phyloP scores from a whole-genome alignment of 306 rosid species.

The Arachis hypogaea region DNA sequence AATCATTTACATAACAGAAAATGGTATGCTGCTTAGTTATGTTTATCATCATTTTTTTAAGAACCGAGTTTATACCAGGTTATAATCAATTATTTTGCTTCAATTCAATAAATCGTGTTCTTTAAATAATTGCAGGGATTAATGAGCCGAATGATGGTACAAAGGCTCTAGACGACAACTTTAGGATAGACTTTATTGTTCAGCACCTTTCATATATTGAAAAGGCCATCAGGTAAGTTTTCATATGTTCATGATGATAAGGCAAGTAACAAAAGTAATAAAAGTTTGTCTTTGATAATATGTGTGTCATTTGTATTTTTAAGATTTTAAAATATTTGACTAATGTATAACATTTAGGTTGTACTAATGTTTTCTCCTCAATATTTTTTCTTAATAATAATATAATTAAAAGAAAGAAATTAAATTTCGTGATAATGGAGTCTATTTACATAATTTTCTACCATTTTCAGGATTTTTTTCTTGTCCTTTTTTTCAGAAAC shows the following conservation, averaged over 20 bases:
- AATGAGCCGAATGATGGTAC: constrained; percentile 42
- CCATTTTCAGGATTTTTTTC: too few relatives aligned
- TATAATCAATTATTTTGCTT: not conserved
- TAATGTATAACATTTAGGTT: too few relatives aligned
- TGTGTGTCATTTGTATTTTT: too few relatives aligned
- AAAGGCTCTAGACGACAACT: constrained; percentile 34
- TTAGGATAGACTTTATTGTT: constrained; percentile 36
- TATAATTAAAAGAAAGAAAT: too few relatives aligned
- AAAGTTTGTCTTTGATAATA: too few relatives aligned
- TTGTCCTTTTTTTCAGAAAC: not conserved
- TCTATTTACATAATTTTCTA: too few relatives aligned
- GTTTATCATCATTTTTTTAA: not conserved
- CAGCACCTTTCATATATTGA: constrained; percentile 32
- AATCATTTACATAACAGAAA: constrained; percentile 50
- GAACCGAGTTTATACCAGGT: not conserved
- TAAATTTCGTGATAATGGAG: too few relatives aligned
- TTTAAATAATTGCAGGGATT: constrained; percentile 38
- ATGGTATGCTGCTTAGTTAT: constrained; percentile 44
- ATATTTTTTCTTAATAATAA: too few relatives aligned
- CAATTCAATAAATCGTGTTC: not conserved
- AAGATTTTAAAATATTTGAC: too few relatives aligned
- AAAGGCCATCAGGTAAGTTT: constrained; percentile 43
- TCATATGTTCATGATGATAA: not conserved
- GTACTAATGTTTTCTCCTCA: too few relatives aligned
- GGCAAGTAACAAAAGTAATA: too few relatives aligned